Conservation (phyloP, 306 rosid species). For the Fragaria nilgerrensis region DNA sequence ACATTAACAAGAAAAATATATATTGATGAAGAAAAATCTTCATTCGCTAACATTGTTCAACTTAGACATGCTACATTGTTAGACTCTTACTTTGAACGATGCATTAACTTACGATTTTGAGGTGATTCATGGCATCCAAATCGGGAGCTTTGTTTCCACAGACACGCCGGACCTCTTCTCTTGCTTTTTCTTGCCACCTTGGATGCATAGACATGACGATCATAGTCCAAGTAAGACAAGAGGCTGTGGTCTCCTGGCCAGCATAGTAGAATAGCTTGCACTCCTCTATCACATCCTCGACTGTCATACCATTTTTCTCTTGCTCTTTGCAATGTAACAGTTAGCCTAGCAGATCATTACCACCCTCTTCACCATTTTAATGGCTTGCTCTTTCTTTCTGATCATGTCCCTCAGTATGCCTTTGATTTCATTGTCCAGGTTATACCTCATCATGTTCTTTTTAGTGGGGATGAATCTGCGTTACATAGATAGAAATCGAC, state of each 20-base stretch:
- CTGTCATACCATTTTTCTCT: constrained; percentile 25
- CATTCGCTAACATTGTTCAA: no score
- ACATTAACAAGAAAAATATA: no score
- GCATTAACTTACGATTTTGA: constrained; percentile 30
- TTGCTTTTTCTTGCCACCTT: constrained; percentile 52
- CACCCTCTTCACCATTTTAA: constrained; percentile 21
- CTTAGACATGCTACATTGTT: no score
- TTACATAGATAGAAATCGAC: neutral
- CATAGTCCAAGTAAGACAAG: constrained; percentile 46
- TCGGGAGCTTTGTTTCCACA: constrained; percentile 29
- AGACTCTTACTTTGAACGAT: neutral
- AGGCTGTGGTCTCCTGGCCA: constrained; percentile 51
- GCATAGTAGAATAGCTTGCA: constrained; percentile 57
- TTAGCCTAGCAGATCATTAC: constrained; percentile 37
- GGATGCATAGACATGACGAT: constrained; percentile 41
- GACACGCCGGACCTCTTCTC: constrained; percentile 29
- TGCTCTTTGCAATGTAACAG: constrained; percentile 29
- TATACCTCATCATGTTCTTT: constrained; percentile 39
- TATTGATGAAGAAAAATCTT: no score
- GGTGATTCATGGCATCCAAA: constrained; percentile 29
- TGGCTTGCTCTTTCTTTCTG: constrained; percentile 26
- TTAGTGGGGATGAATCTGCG: constrained; percentile 39
- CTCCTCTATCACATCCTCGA: constrained; percentile 49
- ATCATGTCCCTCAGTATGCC: constrained; percentile 32
- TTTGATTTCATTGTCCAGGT: constrained; percentile 37